Base-by-base conservation (phyloP, 805 yeast species). In the Starmerella davenportii region DNA sequence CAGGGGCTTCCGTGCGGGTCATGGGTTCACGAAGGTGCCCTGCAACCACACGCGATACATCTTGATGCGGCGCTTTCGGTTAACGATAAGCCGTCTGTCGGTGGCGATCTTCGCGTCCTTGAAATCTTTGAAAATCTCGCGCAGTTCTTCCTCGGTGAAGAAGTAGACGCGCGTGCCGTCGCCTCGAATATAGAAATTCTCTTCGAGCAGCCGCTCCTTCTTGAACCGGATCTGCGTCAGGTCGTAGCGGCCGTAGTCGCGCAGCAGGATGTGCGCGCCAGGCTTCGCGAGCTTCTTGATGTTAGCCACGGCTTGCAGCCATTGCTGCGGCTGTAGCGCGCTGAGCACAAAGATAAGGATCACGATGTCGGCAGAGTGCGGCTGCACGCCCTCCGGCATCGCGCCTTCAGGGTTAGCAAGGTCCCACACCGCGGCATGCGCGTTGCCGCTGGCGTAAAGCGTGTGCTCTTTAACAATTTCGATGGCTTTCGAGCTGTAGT, bases 21-120 rank as follows among this genome's bases (percentile, higher is more conserved):
- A n/a, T 23, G 25, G 49, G 8, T 31, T 42, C 1, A 38, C 32
- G 41, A 87, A 87, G 20, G 81, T 84, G 1, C 90, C 96, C 61
- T 90, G 98, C 40, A 90, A 61, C 98, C 98, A 90, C 42, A 84
- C 80, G 52, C 98, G 67, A 56, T 81, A 90, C 98, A 90, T 90
- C 60, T 90, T 90, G 46, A 90, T 61, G 57, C 79, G 79, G 54
- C 87, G 76, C 60, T 87, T 85, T 52, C 98, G 68, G 57, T 90
- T 90, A 19, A 90, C 95, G 46, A 90, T 63, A 50, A 90, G 64
- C 50, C 98, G 64, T 55, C 95, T 70, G 61, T 90, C 98, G 1
- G 93, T 79, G 1, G 80, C 96, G 30, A 90, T 76, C 54, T 69
- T 76, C 30, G 64, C 69, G 46, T 79, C 87, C n/a, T 53, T 56